Percentiles rank a stretch among this genome's conserved stretches.
Conservation (phyloP, 805 yeast species). For the Yamadazyma paraphyllophila region DNA sequence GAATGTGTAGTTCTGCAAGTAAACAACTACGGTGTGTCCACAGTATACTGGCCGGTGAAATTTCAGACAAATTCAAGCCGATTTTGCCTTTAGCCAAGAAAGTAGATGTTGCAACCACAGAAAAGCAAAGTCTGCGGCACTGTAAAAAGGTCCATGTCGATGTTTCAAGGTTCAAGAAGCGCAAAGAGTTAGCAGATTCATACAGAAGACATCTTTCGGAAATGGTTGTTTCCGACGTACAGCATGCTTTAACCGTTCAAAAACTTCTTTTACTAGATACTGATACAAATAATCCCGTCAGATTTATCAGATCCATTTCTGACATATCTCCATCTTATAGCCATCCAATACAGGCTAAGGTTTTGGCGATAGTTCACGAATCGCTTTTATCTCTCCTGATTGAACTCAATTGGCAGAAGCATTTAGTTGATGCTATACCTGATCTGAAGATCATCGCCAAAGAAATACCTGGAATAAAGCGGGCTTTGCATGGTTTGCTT, state of each 20-base stretch:
- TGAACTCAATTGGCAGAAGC: constrained; percentile 27
- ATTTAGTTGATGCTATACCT: constrained; percentile 12
- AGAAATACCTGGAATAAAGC: neutral
- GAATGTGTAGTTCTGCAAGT: neutral
- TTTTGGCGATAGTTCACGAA: constrained; percentile 10
- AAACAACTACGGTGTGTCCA: neutral
- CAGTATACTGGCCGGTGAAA: neutral
- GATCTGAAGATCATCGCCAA: constrained; percentile 7
- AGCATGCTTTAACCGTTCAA: too few relatives aligned
- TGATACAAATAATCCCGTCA: neutral
- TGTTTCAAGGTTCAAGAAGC: neutral
- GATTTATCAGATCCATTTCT: neutral
- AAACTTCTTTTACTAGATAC: too few relatives aligned
- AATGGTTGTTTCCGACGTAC: too few relatives aligned
- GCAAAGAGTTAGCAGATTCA: neutral
- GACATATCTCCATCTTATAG: constrained; percentile 5
- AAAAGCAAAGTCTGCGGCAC: neutral
- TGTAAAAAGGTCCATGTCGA: neutral
- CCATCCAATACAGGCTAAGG: constrained; percentile 9
- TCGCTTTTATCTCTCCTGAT: constrained; percentile 26
- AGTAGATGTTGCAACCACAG: neutral
- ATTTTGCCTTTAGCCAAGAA: neutral
- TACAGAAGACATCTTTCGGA: neutral
- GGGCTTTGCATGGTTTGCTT: neutral
- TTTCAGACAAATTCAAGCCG: neutral